Evolutionary conservation across 228 moss, liverwort and hornwort species (phyloP).

Genomic region (Sphagnum magellanicum): DNA sequence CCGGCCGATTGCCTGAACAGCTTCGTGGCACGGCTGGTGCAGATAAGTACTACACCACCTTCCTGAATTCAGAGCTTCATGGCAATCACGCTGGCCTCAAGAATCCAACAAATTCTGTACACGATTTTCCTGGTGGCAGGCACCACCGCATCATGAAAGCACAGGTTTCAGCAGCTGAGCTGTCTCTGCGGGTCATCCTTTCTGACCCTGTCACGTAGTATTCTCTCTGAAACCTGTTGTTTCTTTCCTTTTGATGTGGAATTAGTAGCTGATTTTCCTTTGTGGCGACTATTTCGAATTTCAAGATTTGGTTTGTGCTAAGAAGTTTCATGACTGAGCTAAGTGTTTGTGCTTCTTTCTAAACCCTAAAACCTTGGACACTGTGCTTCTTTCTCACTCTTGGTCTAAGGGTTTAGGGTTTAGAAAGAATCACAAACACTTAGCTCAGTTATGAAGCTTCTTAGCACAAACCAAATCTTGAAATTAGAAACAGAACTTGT

Average conservation of each 20-base stretch:
- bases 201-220: conserved; percentile 88
- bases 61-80: conserved; percentile 56
- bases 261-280: not conserved
- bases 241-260: not conserved
- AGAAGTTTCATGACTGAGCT: not conserved
- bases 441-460: not conserved
- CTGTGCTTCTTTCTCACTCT: not conserved
- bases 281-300: not conserved
- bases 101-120: conserved; percentile 34
- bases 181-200: conserved; percentile 75
- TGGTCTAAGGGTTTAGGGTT: not conserved
- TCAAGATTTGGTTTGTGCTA: not conserved
- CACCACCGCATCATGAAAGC: conserved; percentile 35
- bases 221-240: not conserved
- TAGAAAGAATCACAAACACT: not conserved
- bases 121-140: conserved; percentile 36
- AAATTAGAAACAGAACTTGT: not conserved
- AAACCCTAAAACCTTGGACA: not conserved
- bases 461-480: not conserved
- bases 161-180: conserved; percentile 54
- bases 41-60: conserved; percentile 86
- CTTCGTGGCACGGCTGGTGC: conserved; percentile 50
- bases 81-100: conserved; percentile 58
- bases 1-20: conserved; percentile 47
- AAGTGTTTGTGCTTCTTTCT: not conserved